These are phyloP conservation scores for Miscanthus sacchariflorus DNA, from an alignment of 202 grass and related monocot species.

Conservation along the genomic window DNA sequence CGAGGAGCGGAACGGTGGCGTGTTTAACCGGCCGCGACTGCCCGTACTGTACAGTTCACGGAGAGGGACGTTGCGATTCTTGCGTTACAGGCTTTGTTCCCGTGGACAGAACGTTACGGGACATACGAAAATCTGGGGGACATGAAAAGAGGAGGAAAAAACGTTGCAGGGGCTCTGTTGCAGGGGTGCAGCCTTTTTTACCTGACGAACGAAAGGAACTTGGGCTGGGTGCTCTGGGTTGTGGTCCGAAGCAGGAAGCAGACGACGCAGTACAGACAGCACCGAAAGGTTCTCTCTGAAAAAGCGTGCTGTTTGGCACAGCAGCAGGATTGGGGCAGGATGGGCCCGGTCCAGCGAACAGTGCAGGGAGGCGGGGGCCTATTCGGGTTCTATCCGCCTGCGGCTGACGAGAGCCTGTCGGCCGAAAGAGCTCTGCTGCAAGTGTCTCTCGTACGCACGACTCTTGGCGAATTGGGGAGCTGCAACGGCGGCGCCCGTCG, in stretches of 20 bases:
- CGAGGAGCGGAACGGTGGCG: background rate
- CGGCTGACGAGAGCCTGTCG: constrained; percentile 12
- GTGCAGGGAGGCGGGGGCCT: background rate
- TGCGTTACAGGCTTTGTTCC: constrained; percentile 10
- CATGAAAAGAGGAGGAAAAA: too few relatives aligned
- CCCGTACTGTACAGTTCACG: background rate
- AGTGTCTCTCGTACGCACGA: background rate
- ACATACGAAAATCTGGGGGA: background rate
- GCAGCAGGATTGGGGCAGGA: background rate
- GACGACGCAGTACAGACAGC: constrained; percentile 1
- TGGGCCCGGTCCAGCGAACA: constrained; percentile 15
- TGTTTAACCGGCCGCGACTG: background rate
- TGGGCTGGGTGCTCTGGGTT: background rate
- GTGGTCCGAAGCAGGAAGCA: background rate
- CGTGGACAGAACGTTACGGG: background rate
- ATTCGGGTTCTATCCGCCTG: constrained; percentile 32
- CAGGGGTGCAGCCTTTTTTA: background rate
- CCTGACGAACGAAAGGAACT: constrained; percentile 37
- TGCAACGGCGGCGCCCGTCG: background rate
- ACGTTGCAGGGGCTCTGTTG: background rate
- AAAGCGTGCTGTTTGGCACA: constrained; percentile 21
- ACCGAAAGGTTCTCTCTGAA: constrained; percentile 42
- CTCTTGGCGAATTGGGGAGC: background rate
- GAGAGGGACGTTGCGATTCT: constrained; percentile 19
- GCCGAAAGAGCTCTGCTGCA: background rate